A percentile compares a stretch with the other conserved stretches of the same genome.
Evolutionary conservation across 2,329 filamentous ascomycete genomes (phyloP).

Genomic region (Diaporthe vaccinii): DNA sequence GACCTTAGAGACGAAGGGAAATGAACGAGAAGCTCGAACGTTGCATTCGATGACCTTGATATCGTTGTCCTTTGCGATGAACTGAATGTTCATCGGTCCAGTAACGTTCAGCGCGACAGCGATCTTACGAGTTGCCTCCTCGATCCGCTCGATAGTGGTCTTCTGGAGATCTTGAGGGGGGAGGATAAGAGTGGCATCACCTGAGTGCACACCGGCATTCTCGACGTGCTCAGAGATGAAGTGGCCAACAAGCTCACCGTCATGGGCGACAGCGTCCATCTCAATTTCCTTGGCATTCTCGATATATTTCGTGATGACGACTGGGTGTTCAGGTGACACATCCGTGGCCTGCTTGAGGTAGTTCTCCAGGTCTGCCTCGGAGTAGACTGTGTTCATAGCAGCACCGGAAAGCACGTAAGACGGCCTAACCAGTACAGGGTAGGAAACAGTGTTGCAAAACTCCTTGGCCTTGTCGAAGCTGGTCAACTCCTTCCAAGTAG

Average conservation of each 20-base stretch:
- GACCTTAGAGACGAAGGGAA: constrained; percentile 98
- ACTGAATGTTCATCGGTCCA: constrained; percentile 98
- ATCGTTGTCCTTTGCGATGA: constrained; percentile 99
- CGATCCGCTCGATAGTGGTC: constrained; percentile 91
- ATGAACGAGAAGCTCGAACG: constrained; percentile 93
- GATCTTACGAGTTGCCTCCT: constrained; percentile 96
- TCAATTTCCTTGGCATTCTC: constrained; percentile 99
- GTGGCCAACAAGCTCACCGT: constrained; percentile 91
- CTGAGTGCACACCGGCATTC: constrained; percentile 98
- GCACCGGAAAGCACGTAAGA: constrained; percentile 98
- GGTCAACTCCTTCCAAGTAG: constrained; percentile 97
- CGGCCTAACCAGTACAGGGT: constrained; percentile 93
- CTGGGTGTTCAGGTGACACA: constrained; percentile 94
- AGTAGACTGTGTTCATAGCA: constrained; percentile 99
- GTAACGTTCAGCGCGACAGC: constrained; percentile 94
- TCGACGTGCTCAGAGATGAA: constrained; percentile 99
- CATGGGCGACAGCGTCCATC: constrained; percentile 96
- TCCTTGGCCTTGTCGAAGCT: constrained; percentile 90
- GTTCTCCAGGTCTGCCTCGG: constrained; percentile 88
- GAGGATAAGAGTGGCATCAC: constrained; percentile 94
- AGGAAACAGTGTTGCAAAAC: constrained; percentile 91
- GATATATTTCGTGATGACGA: constrained; percentile 99
- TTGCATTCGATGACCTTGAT: constrained; percentile 99
- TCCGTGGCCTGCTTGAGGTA: constrained; percentile 93
- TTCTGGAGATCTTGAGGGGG: constrained; percentile 93